Base-by-base conservation (phyloP, 768 basidiomycete genomes). In the Termitomyces sp. region DNA sequence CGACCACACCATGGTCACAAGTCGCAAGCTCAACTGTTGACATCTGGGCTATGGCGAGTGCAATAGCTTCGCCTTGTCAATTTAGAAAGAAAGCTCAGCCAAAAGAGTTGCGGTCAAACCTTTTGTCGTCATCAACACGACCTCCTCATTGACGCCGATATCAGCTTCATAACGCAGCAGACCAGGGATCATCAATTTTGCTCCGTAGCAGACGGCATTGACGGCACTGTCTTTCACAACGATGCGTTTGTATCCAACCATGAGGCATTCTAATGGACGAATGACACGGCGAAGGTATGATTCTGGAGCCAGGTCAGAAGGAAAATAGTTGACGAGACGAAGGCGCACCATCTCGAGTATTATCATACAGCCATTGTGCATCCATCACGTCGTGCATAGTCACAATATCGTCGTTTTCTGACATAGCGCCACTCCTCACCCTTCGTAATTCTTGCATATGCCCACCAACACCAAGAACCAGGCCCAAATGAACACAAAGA, bases 371-470 rank as follows among this genome's bases (percentile, higher is more conserved):
- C 95, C 96, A 99, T 66, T 98, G 97, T 12, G 97, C 97, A 71
- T 99, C 97, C 75, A 99, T 76, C 29, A 99, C 96, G 70, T 99
- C 97, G 74, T 99, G 97, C 97, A 99, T 99, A 21, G 96, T 95
- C 59, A 98, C 97, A 66, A 98, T 94, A 64, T 95, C 95, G 69
- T 98, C 96, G 69, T 92, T 95, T 77, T 99, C 97, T 48, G 90
- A 92, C 84, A 98, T 88, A 48, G 95, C 96, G 66, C 97, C 97
- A 69, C 89, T 92, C 62, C 97, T 79, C 14, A 98, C 96, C 65
- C 97, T 79, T 65, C 97, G 82, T 57, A 99, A 81, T 71, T 99
- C 97, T 75, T 99, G 96, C 97, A 99, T 99, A 73, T 99, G 97
- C n/a, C 95, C 97, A 23, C 97, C 97, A 29, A 98, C 96, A 59